Evolutionary conservation across 768 basidiomycete species (phyloP).

Genomic region (Lentinula edodes): DNA sequence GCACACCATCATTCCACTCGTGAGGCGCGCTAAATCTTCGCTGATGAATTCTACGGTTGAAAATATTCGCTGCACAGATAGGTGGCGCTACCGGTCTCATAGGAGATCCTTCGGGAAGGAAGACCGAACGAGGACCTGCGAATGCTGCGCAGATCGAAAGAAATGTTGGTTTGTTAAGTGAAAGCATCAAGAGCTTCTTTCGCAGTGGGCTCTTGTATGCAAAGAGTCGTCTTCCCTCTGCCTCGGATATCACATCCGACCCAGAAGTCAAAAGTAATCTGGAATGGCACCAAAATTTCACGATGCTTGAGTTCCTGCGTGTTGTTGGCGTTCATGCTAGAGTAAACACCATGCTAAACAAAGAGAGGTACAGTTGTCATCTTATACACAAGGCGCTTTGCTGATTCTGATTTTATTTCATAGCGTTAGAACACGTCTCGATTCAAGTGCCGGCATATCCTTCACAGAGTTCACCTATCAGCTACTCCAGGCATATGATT

Average conservation of each 20-base stretch:
- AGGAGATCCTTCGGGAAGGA: constrained; percentile 92
- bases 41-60: background rate
- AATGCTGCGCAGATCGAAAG: constrained; percentile 49
- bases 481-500: constrained; percentile 95
- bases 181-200: constrained; percentile 72
- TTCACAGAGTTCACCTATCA: constrained; percentile 99
- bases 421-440: constrained; percentile 80
- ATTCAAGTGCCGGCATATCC: constrained; percentile 83
- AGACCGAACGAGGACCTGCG: constrained; percentile 71
- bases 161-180: constrained; percentile 62
- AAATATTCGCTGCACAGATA: constrained; percentile 46
- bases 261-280: constrained; percentile 42
- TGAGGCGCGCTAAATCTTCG: constrained; percentile 30
- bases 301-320: constrained; percentile 80
- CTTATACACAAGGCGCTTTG: background rate
- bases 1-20: constrained; percentile 78
- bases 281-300: constrained; percentile 71
- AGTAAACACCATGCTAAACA: constrained; percentile 84
- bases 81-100: constrained; percentile 96
- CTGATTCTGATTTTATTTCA: background rate
- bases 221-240: constrained; percentile 18
- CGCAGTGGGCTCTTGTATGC: constrained; percentile 59
- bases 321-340: constrained; percentile 74
- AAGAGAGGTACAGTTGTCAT: constrained; percentile 66
- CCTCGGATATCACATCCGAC: constrained; percentile 8